Conservation (phyloP, 2,329 filamentous ascomycete species). For the Sclerotiophoma versabilis region DNA sequence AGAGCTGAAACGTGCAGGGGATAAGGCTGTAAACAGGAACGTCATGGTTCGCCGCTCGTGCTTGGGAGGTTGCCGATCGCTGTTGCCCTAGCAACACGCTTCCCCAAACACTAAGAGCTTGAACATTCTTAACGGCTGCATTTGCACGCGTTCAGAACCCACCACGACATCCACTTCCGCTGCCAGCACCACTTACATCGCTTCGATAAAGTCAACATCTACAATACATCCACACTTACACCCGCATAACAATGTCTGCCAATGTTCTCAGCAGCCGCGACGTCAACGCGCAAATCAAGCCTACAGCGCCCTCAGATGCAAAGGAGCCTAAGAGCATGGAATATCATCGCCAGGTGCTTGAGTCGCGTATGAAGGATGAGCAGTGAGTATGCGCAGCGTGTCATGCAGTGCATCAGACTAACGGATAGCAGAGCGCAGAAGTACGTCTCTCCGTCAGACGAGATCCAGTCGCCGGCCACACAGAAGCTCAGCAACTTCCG, state of each 20-base stretch:
- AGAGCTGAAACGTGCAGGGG: conserved; percentile 15
- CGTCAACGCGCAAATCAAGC: conserved; percentile 61
- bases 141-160: conserved; percentile 5
- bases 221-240: conserved; percentile 4
- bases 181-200: neutral
- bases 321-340: conserved; percentile 63
- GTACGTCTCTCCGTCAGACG: conserved; percentile 85
- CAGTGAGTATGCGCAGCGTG: conserved; percentile 59
- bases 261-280: conserved; percentile 71
- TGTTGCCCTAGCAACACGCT: conserved; percentile 15
- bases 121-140: conserved; percentile 17
- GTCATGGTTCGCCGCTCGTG: conserved; percentile 18
- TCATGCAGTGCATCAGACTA: conserved; percentile 16
- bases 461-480: conserved; percentile 85
- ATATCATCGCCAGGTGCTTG: conserved; percentile 77
- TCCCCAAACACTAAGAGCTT: conserved; percentile 14
- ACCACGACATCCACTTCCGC: conserved; percentile 12
- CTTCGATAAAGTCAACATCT: conserved; percentile 1
- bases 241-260: conserved; percentile 59
- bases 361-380: conserved; percentile 73
- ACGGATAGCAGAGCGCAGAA: conserved; percentile 54
- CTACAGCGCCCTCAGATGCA: conserved; percentile 32
- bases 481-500: conserved; percentile 83
- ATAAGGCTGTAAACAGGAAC: conserved; percentile 10
- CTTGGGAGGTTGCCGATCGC: conserved; percentile 11